Percentiles rank a stretch among this genome's conserved stretches.
These are phyloP conservation scores for Xylariaceae sp. DNA, from an alignment of 2,329 filamentous ascomycete species.

Conservation along the genomic window DNA sequence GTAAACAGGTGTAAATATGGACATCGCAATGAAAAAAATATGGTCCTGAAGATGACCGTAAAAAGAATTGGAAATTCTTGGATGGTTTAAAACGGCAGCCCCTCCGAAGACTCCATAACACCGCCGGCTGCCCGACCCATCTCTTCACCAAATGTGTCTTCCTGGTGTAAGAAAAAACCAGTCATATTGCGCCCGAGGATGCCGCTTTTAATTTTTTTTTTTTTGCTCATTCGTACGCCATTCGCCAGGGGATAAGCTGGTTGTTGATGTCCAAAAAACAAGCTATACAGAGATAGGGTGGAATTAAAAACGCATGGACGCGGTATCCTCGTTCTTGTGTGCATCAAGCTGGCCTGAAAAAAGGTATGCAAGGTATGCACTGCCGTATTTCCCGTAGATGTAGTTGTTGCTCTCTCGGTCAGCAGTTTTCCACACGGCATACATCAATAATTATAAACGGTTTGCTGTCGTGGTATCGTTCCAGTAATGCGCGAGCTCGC, in stretches of 20 bases:
- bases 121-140: constrained; percentile 27
- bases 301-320: constrained; percentile 25
- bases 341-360: constrained; percentile 11
- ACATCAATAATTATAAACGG: constrained; percentile 19
- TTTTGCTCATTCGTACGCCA: constrained; percentile 37
- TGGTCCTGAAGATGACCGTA: constrained; percentile 13
- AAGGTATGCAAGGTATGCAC: neutral
- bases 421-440: constrained; percentile 16
- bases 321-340: constrained; percentile 18
- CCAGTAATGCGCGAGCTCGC: constrained; percentile 21
- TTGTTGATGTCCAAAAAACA: constrained; percentile 27
- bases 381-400: constrained; percentile 8
- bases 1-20: constrained; percentile 18
- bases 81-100: constrained; percentile 22
- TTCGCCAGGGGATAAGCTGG: constrained; percentile 36
- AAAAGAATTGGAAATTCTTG: constrained; percentile 20
- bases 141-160: constrained; percentile 25
- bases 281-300: constrained; percentile 27
- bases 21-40: constrained; percentile 21
- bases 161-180: constrained; percentile 26
- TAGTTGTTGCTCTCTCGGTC: constrained; percentile 1
- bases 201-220: constrained; percentile 26
- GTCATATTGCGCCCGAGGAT: constrained; percentile 31
- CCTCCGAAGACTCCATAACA: constrained; percentile 28
- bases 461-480: constrained; percentile 23